Evolutionary conservation across 768 basidiomycete genomes (phyloP).

Genomic region (Leccinum ochraceum): DNA sequence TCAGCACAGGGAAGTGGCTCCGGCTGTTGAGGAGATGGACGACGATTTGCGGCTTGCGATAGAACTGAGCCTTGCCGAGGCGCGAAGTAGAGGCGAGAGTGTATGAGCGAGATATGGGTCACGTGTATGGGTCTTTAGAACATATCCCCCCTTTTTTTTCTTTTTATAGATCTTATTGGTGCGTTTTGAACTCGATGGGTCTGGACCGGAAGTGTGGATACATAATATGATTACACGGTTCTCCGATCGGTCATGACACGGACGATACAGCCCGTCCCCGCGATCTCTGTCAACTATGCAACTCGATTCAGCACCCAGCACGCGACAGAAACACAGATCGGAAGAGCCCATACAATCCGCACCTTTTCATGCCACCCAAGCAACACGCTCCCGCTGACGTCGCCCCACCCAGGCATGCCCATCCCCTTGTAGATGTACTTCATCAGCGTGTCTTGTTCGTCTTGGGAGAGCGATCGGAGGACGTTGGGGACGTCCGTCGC

Average conservation of each 20-base stretch:
- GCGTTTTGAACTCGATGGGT: neutral
- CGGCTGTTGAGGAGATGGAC: constrained; percentile 46
- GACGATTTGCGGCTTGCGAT: constrained; percentile 66
- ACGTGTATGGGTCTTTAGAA: neutral
- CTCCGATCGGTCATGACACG: constrained; percentile 75
- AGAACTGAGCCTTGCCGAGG: constrained; percentile 69
- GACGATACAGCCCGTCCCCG: constrained; percentile 94
- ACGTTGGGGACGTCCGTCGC: constrained; percentile 79
- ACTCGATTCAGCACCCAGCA: constrained; percentile 2
- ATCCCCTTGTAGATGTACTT: constrained; percentile 99
- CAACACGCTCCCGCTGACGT: constrained; percentile 65
- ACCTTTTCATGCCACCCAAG: constrained; percentile 97
- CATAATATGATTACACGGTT: constrained; percentile 41
- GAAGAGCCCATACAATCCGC: neutral
- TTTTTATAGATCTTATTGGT: neutral
- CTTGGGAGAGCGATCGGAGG: constrained; percentile 69
- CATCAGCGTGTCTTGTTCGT: constrained; percentile 90
- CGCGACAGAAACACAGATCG: constrained; percentile 15
- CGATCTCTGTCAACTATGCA: constrained; percentile 83
- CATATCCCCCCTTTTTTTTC: neutral
- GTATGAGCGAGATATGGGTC: constrained; percentile 7
- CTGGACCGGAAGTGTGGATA: neutral
- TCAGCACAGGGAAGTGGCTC: neutral
- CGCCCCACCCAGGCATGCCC: constrained; percentile 61
- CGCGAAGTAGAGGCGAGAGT: constrained; percentile 12